Base-by-base conservation (phyloP, 441 rosid species). In the Pelargonium cotyledonis region DNA sequence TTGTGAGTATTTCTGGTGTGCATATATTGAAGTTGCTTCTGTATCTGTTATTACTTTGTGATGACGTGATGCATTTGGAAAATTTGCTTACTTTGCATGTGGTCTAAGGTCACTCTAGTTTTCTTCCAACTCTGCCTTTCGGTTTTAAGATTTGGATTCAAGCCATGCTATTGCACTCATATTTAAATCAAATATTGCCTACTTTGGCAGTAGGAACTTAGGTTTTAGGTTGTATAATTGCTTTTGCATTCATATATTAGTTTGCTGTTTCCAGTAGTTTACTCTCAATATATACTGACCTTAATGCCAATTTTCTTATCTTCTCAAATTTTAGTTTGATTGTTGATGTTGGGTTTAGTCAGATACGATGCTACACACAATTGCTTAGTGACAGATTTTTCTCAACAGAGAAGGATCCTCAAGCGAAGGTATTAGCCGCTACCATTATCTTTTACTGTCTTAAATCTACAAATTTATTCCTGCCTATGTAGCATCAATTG, bases 311-410 rank as follows among this genome's bases (percentile, higher is more conserved):
- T 58, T 6, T 68, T 63, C 31, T 65, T 64, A n/a, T 65, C 49
- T 49, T 65, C 11, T 8, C 63, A 11, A 29, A 29, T 31, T 31
- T 11, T 31, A 65, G 18, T 69, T 51, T 40, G 49, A 67, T 58
- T 74, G 65, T 16, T 79, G 72, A 12, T 58, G 73, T 57, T 81
- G 70, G 67, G 72, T 75, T 79, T 86, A 91, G 98, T 84, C 85
- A 94, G 96, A 78, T 94, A 94, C 81, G 94, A 94, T 80, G 92
- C 89, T 40, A 75, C 76, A 63, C 85, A 82, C 77, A 88, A 80
- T 79, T 49, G 41, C 51, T 70, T 91, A 82, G 82, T 83, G 65
- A 86, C 91, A 0, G 98, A 91, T 74, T 78, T 94, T 70, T 79
- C 92, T 71, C 87, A 85, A 71, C 91, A 83, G 68, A 84, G 86